Evolutionary conservation across 2,329 filamentous ascomycete species (phyloP).

Genomic region (Penicillium hesseltinei): DNA sequence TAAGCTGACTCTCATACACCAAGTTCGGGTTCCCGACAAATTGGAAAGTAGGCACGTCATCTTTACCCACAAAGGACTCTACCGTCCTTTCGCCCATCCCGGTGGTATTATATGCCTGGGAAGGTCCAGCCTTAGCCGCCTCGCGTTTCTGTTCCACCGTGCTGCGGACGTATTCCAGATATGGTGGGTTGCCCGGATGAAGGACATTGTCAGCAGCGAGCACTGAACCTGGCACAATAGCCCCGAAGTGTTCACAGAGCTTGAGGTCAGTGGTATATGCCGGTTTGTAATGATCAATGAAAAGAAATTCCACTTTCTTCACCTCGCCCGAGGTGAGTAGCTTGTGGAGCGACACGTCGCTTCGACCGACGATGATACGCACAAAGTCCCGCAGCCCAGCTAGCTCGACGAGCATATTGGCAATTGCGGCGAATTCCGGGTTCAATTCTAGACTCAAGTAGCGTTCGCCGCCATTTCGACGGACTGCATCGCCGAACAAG

Average conservation of each 20-base stretch:
- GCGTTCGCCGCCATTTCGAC: slow-evolving; percentile 59
- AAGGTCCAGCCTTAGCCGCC: slow-evolving; percentile 25
- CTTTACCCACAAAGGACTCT: slow-evolving; percentile 21
- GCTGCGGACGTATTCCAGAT: slow-evolving; percentile 64
- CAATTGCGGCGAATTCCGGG: slow-evolving; percentile 70
- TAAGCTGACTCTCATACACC: slow-evolving; percentile 61
- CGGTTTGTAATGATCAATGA: slow-evolving; percentile 78
- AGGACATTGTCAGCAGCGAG: slow-evolving; percentile 48
- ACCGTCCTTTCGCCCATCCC: slow-evolving; percentile 18
- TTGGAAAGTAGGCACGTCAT: slow-evolving; percentile 19
- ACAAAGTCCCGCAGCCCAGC: slow-evolving; percentile 71
- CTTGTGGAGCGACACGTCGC: slow-evolving; percentile 62
- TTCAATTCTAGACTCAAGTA: slow-evolving; percentile 74
- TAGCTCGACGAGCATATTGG: slow-evolving; percentile 66
- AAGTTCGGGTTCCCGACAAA: slow-evolving; percentile 59
- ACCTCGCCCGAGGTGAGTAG: slow-evolving; percentile 57
- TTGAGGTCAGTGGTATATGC: slow-evolving; percentile 72
- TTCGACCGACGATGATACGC: slow-evolving; percentile 67
- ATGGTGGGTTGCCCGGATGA: slow-evolving; percentile 44
- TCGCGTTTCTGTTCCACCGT: slow-evolving; percentile 61
- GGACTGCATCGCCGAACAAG: slow-evolving; percentile 67
- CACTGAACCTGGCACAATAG: slow-evolving; percentile 57
- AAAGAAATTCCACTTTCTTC: slow-evolving; percentile 61
- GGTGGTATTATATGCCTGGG: slow-evolving; percentile 13
- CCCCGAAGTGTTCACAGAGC: slow-evolving; percentile 67